Evolutionary conservation across 257 asterid genomes (phyloP).

Genomic region (Salvia splendens): DNA sequence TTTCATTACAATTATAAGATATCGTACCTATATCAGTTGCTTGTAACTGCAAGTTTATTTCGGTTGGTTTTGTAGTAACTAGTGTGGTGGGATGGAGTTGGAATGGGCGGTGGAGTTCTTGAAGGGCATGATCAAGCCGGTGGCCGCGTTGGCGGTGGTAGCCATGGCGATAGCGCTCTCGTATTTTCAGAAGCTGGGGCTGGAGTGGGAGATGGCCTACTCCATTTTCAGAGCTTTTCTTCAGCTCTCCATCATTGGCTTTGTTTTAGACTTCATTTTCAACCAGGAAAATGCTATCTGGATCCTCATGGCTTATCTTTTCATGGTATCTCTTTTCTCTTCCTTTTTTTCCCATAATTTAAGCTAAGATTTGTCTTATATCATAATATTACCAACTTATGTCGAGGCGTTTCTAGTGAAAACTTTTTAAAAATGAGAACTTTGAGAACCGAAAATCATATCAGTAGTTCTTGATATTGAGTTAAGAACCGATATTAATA

Average conservation of each 20-base stretch:
- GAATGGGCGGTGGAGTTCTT: constrained; percentile 62
- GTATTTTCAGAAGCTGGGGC: constrained; percentile 63
- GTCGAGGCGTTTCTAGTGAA: too few relatives aligned
- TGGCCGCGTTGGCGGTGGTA: constrained; percentile 81
- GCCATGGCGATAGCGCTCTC: constrained; percentile 67
- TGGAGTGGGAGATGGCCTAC: constrained; percentile 76
- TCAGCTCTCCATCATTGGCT: constrained; percentile 80
- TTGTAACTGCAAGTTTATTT: neutral
- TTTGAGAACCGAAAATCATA: too few relatives aligned
- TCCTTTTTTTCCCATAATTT: neutral
- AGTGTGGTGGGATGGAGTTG: constrained; percentile 52
- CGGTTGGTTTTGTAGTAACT: neutral
- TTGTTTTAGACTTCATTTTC: constrained; percentile 87
- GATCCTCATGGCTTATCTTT: constrained; percentile 85
- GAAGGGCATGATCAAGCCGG: constrained; percentile 86
- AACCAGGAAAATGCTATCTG: constrained; percentile 56
- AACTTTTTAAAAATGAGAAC: too few relatives aligned
- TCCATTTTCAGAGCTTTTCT: constrained; percentile 83
- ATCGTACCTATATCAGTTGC: neutral
- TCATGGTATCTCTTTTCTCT: constrained; percentile 59
- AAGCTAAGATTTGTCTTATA: too few relatives aligned
- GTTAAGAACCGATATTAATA: too few relatives aligned
- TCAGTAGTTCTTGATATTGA: too few relatives aligned
- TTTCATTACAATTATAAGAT: neutral
- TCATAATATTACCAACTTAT: too few relatives aligned